A percentile compares a stretch with the other conserved stretches of the same genome.
phyloP scores from a whole-genome alignment of 176 grass and related monocot genomes.

The Carex cristatella region DNA sequence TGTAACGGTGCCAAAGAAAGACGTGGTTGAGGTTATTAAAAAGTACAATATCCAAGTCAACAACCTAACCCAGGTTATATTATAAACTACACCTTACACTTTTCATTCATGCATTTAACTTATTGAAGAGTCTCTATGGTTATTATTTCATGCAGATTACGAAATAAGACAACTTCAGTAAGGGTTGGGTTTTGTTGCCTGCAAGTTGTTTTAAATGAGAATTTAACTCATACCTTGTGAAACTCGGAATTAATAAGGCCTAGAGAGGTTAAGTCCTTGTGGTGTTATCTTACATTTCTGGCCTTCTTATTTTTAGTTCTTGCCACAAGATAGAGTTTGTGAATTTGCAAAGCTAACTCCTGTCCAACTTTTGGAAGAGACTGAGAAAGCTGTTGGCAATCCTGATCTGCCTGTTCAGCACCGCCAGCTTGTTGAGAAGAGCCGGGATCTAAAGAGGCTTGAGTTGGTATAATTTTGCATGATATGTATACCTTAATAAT shows the following conservation, averaged over 20 bases:
- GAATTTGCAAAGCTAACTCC: conserved; percentile 92
- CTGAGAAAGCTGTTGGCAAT: conserved; percentile 91
- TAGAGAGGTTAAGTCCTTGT: neutral
- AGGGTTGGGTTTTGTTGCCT: neutral
- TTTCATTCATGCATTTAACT: neutral
- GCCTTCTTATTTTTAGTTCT: conserved; percentile 43
- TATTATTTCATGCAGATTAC: neutral
- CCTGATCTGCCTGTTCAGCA: conserved; percentile 72
- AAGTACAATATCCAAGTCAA: conserved; percentile 95
- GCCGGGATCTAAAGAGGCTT: conserved; percentile 54
- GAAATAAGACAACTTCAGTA: neutral
- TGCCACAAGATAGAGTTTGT: conserved; percentile 83
- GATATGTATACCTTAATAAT: neutral
- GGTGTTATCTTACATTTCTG: conserved; percentile 17
- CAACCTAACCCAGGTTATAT: conserved; percentile 88
- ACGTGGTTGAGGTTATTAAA: conserved; percentile 59
- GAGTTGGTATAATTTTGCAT: conserved; percentile 56
- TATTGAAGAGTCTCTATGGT: neutral
- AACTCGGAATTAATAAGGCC: neutral
- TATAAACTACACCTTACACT: neutral
- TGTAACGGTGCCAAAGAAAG: conserved; percentile 44
- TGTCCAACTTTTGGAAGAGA: conserved; percentile 83
- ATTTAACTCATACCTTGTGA: neutral
- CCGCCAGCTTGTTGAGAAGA: conserved; percentile 53
- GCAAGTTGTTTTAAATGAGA: neutral